Conservation (phyloP, 1,284 basidiomycete species). For the Afroboletus lepidellus region DNA sequence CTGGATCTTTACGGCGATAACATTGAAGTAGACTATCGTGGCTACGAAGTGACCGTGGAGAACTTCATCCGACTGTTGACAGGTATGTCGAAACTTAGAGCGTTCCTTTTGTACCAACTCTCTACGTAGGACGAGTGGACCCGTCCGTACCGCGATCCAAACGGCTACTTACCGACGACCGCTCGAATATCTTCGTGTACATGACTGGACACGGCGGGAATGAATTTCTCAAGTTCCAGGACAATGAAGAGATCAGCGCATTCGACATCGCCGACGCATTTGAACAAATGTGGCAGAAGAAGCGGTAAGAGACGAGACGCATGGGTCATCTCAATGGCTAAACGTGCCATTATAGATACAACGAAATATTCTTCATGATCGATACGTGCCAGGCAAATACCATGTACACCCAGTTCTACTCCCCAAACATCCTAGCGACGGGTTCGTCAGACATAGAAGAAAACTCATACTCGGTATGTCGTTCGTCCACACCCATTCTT, state of each 20-base stretch:
- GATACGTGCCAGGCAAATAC: slow-evolving; percentile 99
- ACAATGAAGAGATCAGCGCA: slow-evolving; percentile 96
- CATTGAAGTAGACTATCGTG: slow-evolving; percentile 97
- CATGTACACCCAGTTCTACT: slow-evolving; percentile 93
- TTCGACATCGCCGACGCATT: slow-evolving; percentile 96
- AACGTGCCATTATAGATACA: slow-evolving; percentile 61
- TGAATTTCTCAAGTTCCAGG: slow-evolving; percentile 98
- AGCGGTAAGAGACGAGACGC: slow-evolving; percentile 52
- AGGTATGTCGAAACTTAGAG: slow-evolving; percentile 45
- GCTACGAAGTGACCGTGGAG: slow-evolving; percentile 97
- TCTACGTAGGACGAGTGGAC: slow-evolving; percentile 61
- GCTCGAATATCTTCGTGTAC: slow-evolving; percentile 96
- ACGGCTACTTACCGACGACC: slow-evolving; percentile 85
- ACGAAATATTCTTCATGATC: slow-evolving; percentile 97
- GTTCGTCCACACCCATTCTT: background rate
- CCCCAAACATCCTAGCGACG: slow-evolving; percentile 92
- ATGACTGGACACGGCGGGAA: slow-evolving; percentile 98
- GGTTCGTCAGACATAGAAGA: slow-evolving; percentile 88
- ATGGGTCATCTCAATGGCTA: background rate
- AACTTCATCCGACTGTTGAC: slow-evolving; percentile 91
- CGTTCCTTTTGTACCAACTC: background rate
- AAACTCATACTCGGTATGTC: slow-evolving; percentile 88
- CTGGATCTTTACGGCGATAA: slow-evolving; percentile 95
- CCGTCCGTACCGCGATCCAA: slow-evolving; percentile 85
- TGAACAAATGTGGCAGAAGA: slow-evolving; percentile 98